phyloP scores from a whole-genome alignment of 495 filamentous ascomycete genomes.

The Hypoxylon trugodes region DNA sequence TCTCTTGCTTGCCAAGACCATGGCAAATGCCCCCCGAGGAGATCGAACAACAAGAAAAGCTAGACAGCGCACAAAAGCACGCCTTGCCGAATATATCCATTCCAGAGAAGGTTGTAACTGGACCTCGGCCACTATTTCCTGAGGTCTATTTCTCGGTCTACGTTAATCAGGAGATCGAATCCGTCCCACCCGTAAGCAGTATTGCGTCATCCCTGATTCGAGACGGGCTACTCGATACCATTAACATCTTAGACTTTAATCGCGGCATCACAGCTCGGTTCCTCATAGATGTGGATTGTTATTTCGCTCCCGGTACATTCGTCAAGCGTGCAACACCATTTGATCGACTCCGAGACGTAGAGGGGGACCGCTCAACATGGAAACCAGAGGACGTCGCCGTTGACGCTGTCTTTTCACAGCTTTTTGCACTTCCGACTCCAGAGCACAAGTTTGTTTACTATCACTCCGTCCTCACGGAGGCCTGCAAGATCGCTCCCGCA shows the following conservation, averaged over 20 bases:
- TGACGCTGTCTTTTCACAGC: conserved; percentile 94
- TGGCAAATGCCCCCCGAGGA: conserved; percentile 69
- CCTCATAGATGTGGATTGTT: conserved; percentile 93
- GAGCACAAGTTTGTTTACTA: conserved; percentile 97
- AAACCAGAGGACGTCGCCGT: conserved; percentile 98
- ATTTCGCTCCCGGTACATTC: conserved; percentile 87
- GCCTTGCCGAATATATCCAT: conserved; percentile 76
- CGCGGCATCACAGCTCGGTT: conserved; percentile 85
- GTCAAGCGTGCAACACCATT: conserved; percentile 92
- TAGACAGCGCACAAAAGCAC: conserved; percentile 71
- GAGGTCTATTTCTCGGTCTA: conserved; percentile 96
- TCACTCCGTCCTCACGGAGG: conserved; percentile 91
- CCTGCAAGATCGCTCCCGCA: conserved; percentile 92
- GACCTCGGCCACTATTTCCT: conserved; percentile 80
- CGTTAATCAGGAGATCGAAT: conserved; percentile 86
- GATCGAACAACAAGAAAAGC: conserved; percentile 60
- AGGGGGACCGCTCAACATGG: conserved; percentile 79
- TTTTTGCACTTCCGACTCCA: conserved; percentile 85
- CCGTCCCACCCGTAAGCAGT: conserved; percentile 78
- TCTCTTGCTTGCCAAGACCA: conserved; percentile 84
- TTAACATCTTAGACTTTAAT: conserved; percentile 93
- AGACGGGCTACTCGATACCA: conserved; percentile 89
- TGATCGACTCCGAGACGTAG: conserved; percentile 82
- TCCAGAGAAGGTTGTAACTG: conserved; percentile 76
- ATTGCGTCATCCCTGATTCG: conserved; percentile 83